Conservation (phyloP, 1,284 basidiomycete genomes). For the Sporisorium scitamineum region DNA sequence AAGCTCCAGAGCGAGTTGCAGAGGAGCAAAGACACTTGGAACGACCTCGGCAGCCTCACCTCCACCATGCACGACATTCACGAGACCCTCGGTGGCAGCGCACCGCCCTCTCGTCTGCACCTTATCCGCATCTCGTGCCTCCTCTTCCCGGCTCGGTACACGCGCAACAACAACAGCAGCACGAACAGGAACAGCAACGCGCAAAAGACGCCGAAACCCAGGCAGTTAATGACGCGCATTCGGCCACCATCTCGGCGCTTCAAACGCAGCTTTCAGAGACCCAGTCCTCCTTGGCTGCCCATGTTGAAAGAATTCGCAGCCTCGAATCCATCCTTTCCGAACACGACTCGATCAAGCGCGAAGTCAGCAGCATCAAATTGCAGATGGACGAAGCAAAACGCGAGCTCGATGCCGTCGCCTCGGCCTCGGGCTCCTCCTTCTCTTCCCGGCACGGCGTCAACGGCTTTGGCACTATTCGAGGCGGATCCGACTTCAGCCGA, state of each 20-base stretch:
- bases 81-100: conserved; percentile 86
- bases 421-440: conserved; percentile 16
- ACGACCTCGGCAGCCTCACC: conserved; percentile 83
- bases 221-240: conserved; percentile 44
- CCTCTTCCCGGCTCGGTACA: conserved; percentile 23
- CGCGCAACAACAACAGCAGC: conserved; percentile 27
- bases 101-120: conserved; percentile 66
- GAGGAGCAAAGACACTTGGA: conserved; percentile 93
- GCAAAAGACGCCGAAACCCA: conserved; percentile 34
- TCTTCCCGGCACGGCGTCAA: conserved; percentile 21
- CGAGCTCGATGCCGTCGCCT: conserved; percentile 53
- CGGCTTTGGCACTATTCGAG: conserved; percentile 33
- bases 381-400: conserved; percentile 69
- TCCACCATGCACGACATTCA: conserved; percentile 90
- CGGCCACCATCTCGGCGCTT: conserved; percentile 72
- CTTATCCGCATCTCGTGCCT: conserved; percentile 66
- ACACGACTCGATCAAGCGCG: conserved; percentile 85
- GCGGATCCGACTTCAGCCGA: conserved; percentile 5
- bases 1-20: conserved; percentile 87
- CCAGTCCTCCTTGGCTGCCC: conserved; percentile 80
- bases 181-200: conserved; percentile 38
- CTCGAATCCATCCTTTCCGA: conserved; percentile 84
- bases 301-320: conserved; percentile 86
- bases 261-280: conserved; percentile 88
- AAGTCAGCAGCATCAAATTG: conserved; percentile 74